A percentile compares a stretch with the other conserved stretches of the same genome.
These are phyloP conservation scores for Candida adriatica DNA, from an alignment of 805 yeast genomes.

Conservation along the genomic window DNA sequence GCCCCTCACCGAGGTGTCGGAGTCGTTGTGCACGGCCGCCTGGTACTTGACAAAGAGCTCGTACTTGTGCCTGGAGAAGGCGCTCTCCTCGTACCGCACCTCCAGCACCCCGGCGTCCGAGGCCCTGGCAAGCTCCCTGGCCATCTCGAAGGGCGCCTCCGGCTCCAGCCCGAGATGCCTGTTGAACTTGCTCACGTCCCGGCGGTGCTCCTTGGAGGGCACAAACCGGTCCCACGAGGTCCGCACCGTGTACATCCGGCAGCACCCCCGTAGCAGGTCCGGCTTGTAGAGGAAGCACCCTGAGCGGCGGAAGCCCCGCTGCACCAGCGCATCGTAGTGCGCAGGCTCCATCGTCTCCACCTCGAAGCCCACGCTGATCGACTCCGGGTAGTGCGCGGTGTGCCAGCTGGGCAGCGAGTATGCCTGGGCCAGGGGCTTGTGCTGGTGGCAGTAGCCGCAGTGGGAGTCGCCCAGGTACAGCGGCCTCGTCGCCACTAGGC, in stretches of 20 bases:
- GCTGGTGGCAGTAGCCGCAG: constrained; percentile 68
- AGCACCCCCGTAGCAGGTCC: constrained; percentile 67
- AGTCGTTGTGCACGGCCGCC: constrained; percentile 59
- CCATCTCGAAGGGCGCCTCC: constrained; percentile 22
- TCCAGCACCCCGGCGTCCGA: constrained; percentile 18
- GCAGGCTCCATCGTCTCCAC: constrained; percentile 39
- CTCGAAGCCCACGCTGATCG: constrained; percentile 30
- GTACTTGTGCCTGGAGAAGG: constrained; percentile 51
- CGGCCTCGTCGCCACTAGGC: no score
- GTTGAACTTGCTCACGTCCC: constrained; percentile 54
- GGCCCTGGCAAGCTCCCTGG: constrained; percentile 27
- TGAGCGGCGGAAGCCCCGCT: constrained; percentile 73
- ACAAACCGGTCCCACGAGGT: constrained; percentile 41
- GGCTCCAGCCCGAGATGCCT: constrained; percentile 8
- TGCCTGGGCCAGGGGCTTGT: constrained; percentile 25
- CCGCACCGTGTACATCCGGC: constrained; percentile 73
- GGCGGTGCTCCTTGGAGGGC: constrained; percentile 59
- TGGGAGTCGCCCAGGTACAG: constrained; percentile 35
- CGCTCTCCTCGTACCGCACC: constrained; percentile 48
- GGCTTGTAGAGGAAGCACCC: constrained; percentile 63
- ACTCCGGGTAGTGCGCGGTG: constrained; percentile 4
- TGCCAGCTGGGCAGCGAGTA: constrained; percentile 34
- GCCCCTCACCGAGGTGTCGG: constrained; percentile 36
- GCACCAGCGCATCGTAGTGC: constrained; percentile 59
- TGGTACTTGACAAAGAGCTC: constrained; percentile 65